phyloP scores from a whole-genome alignment of 176 grass and related monocot species.

The Dendrocalamus sinicus region DNA sequence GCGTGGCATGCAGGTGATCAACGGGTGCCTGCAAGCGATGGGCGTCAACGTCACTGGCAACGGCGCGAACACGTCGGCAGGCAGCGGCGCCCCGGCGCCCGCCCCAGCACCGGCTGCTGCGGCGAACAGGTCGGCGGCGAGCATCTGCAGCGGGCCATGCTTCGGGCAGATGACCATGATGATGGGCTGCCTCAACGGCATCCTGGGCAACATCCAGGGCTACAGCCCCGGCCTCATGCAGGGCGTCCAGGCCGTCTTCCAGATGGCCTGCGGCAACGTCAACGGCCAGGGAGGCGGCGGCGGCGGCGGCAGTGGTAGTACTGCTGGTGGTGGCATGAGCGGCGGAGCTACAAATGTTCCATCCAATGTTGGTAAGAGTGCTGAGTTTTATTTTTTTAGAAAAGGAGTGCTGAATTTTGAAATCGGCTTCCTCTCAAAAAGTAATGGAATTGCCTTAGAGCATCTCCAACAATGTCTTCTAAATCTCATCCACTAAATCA shows the following conservation, averaged over 20 bases:
- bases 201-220: constrained; percentile 65
- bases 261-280: constrained; percentile 65
- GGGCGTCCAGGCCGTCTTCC: constrained; percentile 76
- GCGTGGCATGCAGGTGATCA: constrained; percentile 60
- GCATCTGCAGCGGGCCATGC: constrained; percentile 77
- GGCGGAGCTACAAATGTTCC: not conserved
- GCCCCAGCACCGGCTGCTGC: not conserved
- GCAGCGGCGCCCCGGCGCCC: not conserved
- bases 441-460: not conserved
- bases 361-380: not conserved
- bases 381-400: not conserved
- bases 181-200: constrained; percentile 67
- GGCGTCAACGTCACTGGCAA: constrained; percentile 51
- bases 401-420: not conserved
- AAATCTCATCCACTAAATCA: too few relatives aligned
- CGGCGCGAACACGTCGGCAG: not conserved
- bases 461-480: too few relatives aligned
- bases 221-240: constrained; percentile 85
- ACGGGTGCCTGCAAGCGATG: constrained; percentile 66
- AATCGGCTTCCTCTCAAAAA: not conserved
- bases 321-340: not conserved
- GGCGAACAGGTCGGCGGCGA: not conserved
- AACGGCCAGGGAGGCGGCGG: constrained; percentile 17
- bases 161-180: constrained; percentile 69
- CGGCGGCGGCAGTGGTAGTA: not conserved